These are phyloP conservation scores for Gossypium gossypioides DNA, from an alignment of 441 rosid species.

Conservation along the genomic window DNA sequence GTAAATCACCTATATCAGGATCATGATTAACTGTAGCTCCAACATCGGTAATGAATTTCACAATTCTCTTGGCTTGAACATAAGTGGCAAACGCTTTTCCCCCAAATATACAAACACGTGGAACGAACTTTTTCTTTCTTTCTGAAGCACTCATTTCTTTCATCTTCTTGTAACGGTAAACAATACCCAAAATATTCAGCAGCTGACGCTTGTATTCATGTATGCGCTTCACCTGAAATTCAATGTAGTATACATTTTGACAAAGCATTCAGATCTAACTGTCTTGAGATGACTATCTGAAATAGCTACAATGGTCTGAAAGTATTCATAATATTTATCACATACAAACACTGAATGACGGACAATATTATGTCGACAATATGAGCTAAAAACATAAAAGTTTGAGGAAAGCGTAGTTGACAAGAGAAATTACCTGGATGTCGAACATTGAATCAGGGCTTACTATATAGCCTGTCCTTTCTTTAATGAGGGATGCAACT, in stretches of 20 bases:
- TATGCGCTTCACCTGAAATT: conserved; percentile 80
- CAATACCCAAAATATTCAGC: conserved; percentile 78
- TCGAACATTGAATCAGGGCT: conserved; percentile 94
- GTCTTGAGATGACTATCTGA: neutral
- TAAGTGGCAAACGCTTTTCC: conserved; percentile 95
- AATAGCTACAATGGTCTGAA: neutral
- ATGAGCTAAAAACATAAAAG: neutral
- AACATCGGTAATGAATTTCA: conserved; percentile 86
- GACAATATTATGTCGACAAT: neutral
- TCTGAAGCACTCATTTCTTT: conserved; percentile 76
- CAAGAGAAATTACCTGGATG: conserved; percentile 52
- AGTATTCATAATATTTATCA: neutral
- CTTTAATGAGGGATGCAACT: conserved; percentile 61
- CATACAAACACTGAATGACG: neutral
- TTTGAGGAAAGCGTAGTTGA: neutral
- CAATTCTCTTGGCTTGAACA: conserved; percentile 93
- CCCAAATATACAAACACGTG: conserved; percentile 93
- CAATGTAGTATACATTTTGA: neutral
- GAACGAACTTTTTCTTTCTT: conserved; percentile 53
- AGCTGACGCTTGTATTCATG: conserved; percentile 93
- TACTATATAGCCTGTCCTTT: conserved; percentile 72
- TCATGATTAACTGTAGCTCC: conserved; percentile 78
- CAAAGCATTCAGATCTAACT: neutral
- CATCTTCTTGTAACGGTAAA: conserved; percentile 87
- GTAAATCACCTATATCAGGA: conserved; percentile 78